phyloP scores from a whole-genome alignment of 1,139 yeast species.

The Lodderomyces metapsilosis region DNA sequence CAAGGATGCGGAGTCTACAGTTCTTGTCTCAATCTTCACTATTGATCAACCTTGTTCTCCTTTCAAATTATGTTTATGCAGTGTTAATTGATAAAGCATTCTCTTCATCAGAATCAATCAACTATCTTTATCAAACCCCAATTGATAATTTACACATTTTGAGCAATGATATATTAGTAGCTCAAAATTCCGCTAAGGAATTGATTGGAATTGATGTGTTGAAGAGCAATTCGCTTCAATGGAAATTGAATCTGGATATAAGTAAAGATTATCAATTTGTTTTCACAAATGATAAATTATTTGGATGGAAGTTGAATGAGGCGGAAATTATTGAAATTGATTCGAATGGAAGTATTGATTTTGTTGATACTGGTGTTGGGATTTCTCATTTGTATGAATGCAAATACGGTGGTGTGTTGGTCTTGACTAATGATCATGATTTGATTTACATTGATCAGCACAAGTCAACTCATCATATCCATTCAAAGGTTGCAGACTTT shows the following conservation, averaged over 20 bases:
- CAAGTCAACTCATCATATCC: slow-evolving; percentile 2
- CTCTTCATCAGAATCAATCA: slow-evolving; percentile 30
- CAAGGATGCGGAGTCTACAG: too few species aligned
- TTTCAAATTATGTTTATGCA: slow-evolving; percentile 9
- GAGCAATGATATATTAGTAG: slow-evolving; percentile 18
- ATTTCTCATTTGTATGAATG: slow-evolving; percentile 8
- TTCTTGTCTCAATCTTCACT: not conserved
- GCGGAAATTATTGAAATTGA: slow-evolving; percentile 12
- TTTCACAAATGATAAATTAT: slow-evolving; percentile 6
- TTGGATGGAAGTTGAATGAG: slow-evolving; percentile 6
- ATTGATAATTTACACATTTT: slow-evolving; percentile 14
- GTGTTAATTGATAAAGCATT: slow-evolving; percentile 40
- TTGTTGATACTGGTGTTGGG: slow-evolving; percentile 5
- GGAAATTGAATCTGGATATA: slow-evolving; percentile 16
- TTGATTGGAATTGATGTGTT: slow-evolving; percentile 23
- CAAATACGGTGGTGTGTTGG: slow-evolving; percentile 21
- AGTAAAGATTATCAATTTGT: slow-evolving; percentile 4
- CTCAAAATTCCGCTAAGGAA: slow-evolving; percentile 24
- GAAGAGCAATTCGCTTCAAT: slow-evolving; percentile 11
- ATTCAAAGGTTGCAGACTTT: slow-evolving; percentile 5
- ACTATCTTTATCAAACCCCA: slow-evolving; percentile 19
- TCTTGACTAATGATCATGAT: slow-evolving; percentile 17
- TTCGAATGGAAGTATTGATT: slow-evolving; percentile 7
- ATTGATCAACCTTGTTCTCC: not conserved
- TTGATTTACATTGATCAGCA: slow-evolving; percentile 11